Evolutionary conservation across 768 basidiomycete genomes (phyloP), one percentile per base, ranked within the genome.

Genomic region (Lactifluus subvellereus): DNA sequence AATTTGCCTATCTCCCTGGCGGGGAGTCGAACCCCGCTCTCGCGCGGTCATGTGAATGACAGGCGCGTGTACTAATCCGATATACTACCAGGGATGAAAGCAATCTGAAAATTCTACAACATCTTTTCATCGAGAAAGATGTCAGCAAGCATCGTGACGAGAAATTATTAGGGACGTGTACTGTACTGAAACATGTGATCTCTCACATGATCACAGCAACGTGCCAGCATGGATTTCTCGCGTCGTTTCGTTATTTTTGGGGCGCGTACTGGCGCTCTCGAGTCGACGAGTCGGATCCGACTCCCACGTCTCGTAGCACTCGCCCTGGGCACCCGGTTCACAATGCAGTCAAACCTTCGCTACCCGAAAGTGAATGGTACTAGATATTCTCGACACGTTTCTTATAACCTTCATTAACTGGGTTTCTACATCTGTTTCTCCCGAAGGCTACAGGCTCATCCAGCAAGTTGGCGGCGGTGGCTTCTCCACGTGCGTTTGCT

Each of bases 381-480:
- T 18, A 6, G 11, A 37, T n/a, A 55, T 40, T 35, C n/a, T 45
- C 18, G 33, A 10, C 56, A 47, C 27, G n/a, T 45, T 22, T 6
- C 18, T 6, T 7, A 38, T n/a, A 14, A 7, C 22, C 20, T 45
- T n/a, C 10, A 22, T 52, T 65, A 38, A 61, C 16, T 20, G 42
- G 38, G 33, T 30, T 58, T 8, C 32, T 27, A 18, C n/a, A 7
- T 20, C 38, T 53, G n/a, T 13, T 35, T 10, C 14, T 50, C 16
- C 3, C 60, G 88, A 51, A 63, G 91, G 91, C 20, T 94, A 81
- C 71, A 76, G 84, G 30, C 78, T 94, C 14, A 75, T 88, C 3
- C 78, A 88, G 65, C 82, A 88, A 72, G 87, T 95, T 48, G 93
- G 93, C 8, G 90, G 91, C 2, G 93, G 93, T 20, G 91, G 88